These are phyloP conservation scores for Fusarium sarcochroum DNA, from an alignment of 2,329 filamentous ascomycete genomes.

Conservation along the genomic window DNA sequence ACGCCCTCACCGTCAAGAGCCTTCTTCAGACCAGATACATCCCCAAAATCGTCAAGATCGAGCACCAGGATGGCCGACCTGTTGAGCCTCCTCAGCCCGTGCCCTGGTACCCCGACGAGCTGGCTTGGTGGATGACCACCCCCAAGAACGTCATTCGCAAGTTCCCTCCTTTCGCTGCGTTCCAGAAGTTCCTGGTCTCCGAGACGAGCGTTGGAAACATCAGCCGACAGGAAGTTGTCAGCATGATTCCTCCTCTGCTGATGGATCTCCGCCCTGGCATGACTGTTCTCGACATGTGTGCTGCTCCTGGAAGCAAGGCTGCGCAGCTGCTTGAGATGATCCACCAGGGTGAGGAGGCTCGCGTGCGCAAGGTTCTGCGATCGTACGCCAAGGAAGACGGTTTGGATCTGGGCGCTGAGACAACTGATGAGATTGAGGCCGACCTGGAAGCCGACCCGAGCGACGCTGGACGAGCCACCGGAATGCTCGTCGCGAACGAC, in stretches of 20 bases:
- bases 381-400: constrained; percentile 73
- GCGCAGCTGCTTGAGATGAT: constrained; percentile 96
- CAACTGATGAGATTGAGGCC: constrained; percentile 62
- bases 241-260: constrained; percentile 97
- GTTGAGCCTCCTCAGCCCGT: constrained; percentile 88
- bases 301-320: constrained; percentile 96
- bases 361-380: constrained; percentile 79
- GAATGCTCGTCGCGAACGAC: constrained; percentile 94
- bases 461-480: constrained; percentile 90
- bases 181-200: constrained; percentile 97
- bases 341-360: constrained; percentile 90
- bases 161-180: constrained; percentile 92
- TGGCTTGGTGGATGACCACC: constrained; percentile 98
- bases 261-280: constrained; percentile 93
- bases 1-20: constrained; percentile 92
- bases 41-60: constrained; percentile 87
- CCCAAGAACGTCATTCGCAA: constrained; percentile 96
- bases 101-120: constrained; percentile 92
- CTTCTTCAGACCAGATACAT: constrained; percentile 91
- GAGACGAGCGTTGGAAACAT: constrained; percentile 98
- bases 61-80: constrained; percentile 82
- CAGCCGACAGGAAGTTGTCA: constrained; percentile 96
- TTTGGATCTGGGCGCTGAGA: constrained; percentile 64
- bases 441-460: constrained; percentile 71
- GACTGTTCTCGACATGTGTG: constrained; percentile 95